Base-by-base conservation (phyloP, 352 stramenopile genomes). In the Globisporangium radiosum region DNA sequence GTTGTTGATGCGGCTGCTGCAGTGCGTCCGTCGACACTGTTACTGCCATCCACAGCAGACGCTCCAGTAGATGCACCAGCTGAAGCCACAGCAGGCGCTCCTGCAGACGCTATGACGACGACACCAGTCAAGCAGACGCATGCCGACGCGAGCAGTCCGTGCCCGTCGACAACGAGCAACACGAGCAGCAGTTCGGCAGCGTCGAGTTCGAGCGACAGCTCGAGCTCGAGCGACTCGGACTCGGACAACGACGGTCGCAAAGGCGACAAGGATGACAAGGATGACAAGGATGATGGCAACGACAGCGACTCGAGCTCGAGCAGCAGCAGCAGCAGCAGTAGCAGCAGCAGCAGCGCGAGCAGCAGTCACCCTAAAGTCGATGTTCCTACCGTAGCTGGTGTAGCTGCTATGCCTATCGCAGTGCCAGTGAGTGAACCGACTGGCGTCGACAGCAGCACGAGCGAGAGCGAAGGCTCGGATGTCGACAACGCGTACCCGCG, bases 401-500 rank as follows among this genome's bases (percentile, higher is more conserved):
- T 25, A 25, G 25, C 11, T 7, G 7, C 40, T 36, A 15, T 25
- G 3, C 45, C 45, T 11, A 2, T 50, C 15, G 17, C 17, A 36
- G 45, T n/a, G 1, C 11, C 45, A 49, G 13, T 38, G 9, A 14
- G n/a, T 25, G 43, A 50, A 39, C 40, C 38, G 49, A 25, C 25
- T 4, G n/a, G 52, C n/a, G 66, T 68, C 38, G 71, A 78, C 5
- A 78, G 62, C 54, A 72, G 70, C 5, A 73, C 81, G 47, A 89
- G 81, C 60, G 69, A 71, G 7, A 77, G 68, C 52, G 78, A 87
- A 52, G 80, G 68, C 25, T 84, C 74, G 0, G 77, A 89, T 43
- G 52, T 86, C 17, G 77, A 91, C 43, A 79, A 68, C 33, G 76
- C 77, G 33, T 91, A 91, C 42, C 81, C 78, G 39, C 61, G 70